These are phyloP conservation scores for Boletus coccyginus DNA, from an alignment of 768 basidiomycete genomes.

Conservation along the genomic window DNA sequence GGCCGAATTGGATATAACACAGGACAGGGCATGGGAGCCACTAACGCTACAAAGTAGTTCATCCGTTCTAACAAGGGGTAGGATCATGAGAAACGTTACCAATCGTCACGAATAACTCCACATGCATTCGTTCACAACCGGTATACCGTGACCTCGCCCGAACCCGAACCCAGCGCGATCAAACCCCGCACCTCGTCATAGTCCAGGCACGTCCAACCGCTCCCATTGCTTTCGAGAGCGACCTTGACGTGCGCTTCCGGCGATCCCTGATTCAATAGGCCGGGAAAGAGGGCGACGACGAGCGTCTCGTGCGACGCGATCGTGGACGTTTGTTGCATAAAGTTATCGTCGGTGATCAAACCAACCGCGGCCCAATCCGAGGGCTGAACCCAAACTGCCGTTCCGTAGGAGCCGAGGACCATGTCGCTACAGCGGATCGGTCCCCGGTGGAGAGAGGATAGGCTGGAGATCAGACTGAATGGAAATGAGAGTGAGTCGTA, in stretches of 20 bases:
- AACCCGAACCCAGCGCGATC: constrained; percentile 50
- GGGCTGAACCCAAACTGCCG: constrained; percentile 64
- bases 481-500: constrained; percentile 43
- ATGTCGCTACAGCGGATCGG: constrained; percentile 54
- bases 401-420: constrained; percentile 51
- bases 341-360: constrained; percentile 28
- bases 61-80: background rate
- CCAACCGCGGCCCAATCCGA: constrained; percentile 42
- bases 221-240: constrained; percentile 32
- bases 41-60: background rate
- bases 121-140: constrained; percentile 14
- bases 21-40: background rate
- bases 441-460: constrained; percentile 42
- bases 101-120: background rate
- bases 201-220: constrained; percentile 53
- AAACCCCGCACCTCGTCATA: constrained; percentile 58
- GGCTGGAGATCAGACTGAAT: constrained; percentile 38
- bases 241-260: constrained; percentile 27
- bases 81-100: background rate
- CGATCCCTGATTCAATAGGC: constrained; percentile 24
- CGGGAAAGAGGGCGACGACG: constrained; percentile 51
- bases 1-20: background rate
- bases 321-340: constrained; percentile 13
- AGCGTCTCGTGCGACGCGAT: constrained; percentile 37
- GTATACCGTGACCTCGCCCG: constrained; percentile 43